A percentile compares a stretch with the other conserved stretches of the same genome.
Conservation (phyloP, 176 grass and related monocot genomes). For the Oryza australiensis region DNA sequence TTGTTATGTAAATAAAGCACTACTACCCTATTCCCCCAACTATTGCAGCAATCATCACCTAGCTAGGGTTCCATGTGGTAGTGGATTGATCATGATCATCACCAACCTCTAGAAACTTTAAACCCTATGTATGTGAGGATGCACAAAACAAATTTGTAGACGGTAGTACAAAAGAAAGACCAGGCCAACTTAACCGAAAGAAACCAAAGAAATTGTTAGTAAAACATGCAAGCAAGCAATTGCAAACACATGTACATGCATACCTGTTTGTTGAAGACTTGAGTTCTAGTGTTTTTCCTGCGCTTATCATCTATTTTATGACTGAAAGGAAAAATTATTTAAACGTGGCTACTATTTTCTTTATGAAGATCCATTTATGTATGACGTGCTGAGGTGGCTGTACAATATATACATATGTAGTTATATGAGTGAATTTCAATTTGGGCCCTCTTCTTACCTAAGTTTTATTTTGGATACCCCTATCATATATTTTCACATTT, state of each 20-base stretch:
- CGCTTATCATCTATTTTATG: neutral
- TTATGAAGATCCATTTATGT: neutral
- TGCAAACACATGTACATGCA: slow-evolving; percentile 6
- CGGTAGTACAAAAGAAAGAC: neutral
- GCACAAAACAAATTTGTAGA: neutral
- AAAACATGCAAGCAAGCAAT: neutral
- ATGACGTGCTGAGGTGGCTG: neutral
- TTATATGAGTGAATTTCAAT: too few species aligned
- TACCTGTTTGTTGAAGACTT: neutral
- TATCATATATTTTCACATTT: too few species aligned
- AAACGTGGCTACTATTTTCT: neutral
- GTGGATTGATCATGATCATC: neutral
- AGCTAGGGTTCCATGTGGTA: slow-evolving; percentile 15
- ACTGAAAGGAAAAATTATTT: neutral
- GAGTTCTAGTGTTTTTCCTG: neutral
- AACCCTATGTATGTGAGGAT: neutral
- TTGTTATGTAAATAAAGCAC: neutral
- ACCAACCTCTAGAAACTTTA: slow-evolving; percentile 10
- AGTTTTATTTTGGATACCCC: too few species aligned
- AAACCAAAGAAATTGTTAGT: neutral
- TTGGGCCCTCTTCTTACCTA: too few species aligned
- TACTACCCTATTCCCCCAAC: neutral
- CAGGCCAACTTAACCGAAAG: neutral
- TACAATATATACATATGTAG: neutral
- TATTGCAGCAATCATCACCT: neutral